Conservation (phyloP, 345 rosid genomes). For the Citrus medica region DNA sequence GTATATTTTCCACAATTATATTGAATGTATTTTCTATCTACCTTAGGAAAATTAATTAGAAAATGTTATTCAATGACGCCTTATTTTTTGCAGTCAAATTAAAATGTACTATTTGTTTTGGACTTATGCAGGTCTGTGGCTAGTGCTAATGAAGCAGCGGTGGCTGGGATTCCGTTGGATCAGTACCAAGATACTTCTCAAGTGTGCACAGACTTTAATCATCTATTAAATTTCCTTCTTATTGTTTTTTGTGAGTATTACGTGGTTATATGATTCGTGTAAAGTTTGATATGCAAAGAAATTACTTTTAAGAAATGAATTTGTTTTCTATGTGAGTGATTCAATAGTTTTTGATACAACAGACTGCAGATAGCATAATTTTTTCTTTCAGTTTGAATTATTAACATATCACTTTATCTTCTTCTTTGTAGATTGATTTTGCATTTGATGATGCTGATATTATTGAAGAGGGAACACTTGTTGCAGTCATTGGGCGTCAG, state of each 20-base stretch:
- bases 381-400: neutral
- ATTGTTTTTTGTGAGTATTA: slow-evolving; percentile 13
- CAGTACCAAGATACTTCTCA: slow-evolving; percentile 40
- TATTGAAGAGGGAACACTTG: slow-evolving; percentile 61
- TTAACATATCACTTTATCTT: slow-evolving; percentile 6
- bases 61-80: neutral
- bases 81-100: neutral
- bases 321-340: neutral
- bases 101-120: neutral
- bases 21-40: neutral
- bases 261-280: neutral
- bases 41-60: neutral
- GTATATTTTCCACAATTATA: neutral
- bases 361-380: neutral
- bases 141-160: slow-evolving; percentile 75
- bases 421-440: slow-evolving; percentile 66
- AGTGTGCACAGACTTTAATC: slow-evolving; percentile 34
- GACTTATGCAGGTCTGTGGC: slow-evolving; percentile 44
- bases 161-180: slow-evolving; percentile 64
- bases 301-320: neutral
- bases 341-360: neutral
- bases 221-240: slow-evolving; percentile 10
- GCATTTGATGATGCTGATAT: slow-evolving; percentile 88
- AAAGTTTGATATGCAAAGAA: neutral
- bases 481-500: slow-evolving; percentile 63